Percentiles rank a stretch among this genome's conserved stretches.
phyloP scores from a whole-genome alignment of 129 eudicot species.

The Tanacetum coccineum region DNA sequence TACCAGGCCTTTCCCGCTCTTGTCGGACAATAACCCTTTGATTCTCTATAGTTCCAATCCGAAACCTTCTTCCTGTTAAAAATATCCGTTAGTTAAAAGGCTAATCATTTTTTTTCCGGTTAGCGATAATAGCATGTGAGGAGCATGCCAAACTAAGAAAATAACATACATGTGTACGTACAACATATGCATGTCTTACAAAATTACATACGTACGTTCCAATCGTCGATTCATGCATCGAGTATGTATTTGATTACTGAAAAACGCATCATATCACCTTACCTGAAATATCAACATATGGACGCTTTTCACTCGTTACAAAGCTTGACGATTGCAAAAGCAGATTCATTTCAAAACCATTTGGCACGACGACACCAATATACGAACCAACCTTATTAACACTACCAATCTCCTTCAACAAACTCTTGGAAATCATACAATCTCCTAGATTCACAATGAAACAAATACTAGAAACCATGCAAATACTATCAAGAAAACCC shows the following conservation, averaged over 20 bases:
- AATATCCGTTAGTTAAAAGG: neutral
- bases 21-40: constrained; percentile 42
- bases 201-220: too few species aligned
- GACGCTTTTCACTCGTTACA: constrained; percentile 16
- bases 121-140: too few species aligned
- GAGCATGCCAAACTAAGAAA: neutral
- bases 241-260: too few species aligned
- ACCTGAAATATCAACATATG: constrained; percentile 51
- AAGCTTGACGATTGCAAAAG: constrained; percentile 54
- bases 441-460: constrained; percentile 23
- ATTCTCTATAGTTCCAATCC: constrained; percentile 33
- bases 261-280: too few species aligned
- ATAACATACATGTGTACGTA: neutral
- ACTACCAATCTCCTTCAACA: constrained; percentile 26
- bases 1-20: constrained; percentile 61
- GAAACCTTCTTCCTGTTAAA: constrained; percentile 50
- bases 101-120: too few species aligned
- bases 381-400: constrained; percentile 47
- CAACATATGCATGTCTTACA: neutral
- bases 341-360: constrained; percentile 41
- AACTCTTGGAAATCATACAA: constrained; percentile 24
- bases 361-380: constrained; percentile 51
- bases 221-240: too few species aligned
- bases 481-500: constrained; percentile 3
- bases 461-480: constrained; percentile 34